Conservation (phyloP, 345 rosid genomes). For the Streptanthus diversifolius region DNA sequence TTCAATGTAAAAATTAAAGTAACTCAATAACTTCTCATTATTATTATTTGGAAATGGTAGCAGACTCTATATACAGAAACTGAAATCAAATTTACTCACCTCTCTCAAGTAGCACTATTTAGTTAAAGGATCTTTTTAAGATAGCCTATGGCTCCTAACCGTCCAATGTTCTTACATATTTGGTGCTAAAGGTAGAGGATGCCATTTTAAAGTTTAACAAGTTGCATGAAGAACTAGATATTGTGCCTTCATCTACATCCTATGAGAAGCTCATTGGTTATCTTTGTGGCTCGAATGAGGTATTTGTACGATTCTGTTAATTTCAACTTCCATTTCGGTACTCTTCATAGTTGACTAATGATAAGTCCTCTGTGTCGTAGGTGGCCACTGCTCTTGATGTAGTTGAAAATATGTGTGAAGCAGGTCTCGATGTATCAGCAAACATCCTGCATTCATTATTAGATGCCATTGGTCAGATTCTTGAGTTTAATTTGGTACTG, state of each 20-base stretch:
- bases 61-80: neutral
- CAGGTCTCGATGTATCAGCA: slow-evolving; percentile 45
- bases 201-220: slow-evolving; percentile 50
- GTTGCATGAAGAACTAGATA: slow-evolving; percentile 55
- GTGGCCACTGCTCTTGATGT: slow-evolving; percentile 75
- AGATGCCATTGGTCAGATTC: slow-evolving; percentile 48
- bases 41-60: slow-evolving; percentile 3
- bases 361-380: slow-evolving; percentile 39
- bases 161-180: slow-evolving; percentile 11
- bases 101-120: neutral
- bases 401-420: slow-evolving; percentile 60
- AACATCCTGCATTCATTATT: slow-evolving; percentile 46
- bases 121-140: neutral
- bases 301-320: slow-evolving; percentile 24
- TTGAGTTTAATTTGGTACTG: slow-evolving; percentile 68
- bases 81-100: neutral
- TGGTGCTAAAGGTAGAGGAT: slow-evolving; percentile 53
- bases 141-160: slow-evolving; percentile 3
- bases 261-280: slow-evolving; percentile 56
- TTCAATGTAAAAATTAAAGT: neutral
- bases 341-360: neutral
- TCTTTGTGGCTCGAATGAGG: slow-evolving; percentile 57
- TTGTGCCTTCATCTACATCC: slow-evolving; percentile 51
- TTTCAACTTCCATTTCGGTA: neutral
- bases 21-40: neutral